These are phyloP conservation scores for Amanita fuliginea DNA, from an alignment of 768 basidiomycete genomes.

Conservation along the genomic window DNA sequence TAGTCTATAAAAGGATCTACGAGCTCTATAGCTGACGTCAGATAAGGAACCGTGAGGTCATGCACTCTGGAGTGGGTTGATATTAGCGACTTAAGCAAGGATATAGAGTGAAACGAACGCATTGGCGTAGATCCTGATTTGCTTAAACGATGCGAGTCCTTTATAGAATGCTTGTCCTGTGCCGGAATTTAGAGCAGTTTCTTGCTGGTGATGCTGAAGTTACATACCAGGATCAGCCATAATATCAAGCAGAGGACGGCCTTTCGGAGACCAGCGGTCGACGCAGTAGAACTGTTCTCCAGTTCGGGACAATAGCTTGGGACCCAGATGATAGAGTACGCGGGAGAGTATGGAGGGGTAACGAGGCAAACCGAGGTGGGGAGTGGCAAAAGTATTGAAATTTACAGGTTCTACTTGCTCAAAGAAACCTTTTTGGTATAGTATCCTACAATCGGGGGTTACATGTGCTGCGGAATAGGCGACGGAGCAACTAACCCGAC, in stretches of 20 bases:
- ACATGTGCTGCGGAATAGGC: constrained; percentile 27
- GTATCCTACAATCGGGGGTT: constrained; percentile 29
- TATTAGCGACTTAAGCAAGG: neutral
- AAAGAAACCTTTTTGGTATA: constrained; percentile 65
- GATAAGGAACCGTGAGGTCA: constrained; percentile 75
- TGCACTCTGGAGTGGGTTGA: constrained; percentile 34
- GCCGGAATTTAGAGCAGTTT: neutral
- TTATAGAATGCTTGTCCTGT: constrained; percentile 72
- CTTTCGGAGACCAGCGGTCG: constrained; percentile 63
- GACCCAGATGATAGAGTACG: constrained; percentile 45
- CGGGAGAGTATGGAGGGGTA: constrained; percentile 50
- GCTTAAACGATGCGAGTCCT: constrained; percentile 53
- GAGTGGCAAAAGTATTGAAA: constrained; percentile 78
- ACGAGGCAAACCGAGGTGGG: constrained; percentile 65
- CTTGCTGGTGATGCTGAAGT: constrained; percentile 5
- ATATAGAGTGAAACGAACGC: constrained; percentile 32
- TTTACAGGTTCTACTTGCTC: constrained; percentile 59
- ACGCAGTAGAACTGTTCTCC: constrained; percentile 69
- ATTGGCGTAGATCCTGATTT: constrained; percentile 74
- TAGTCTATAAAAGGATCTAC: constrained; percentile 56
- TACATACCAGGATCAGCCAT: constrained; percentile 68
- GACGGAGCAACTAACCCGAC: constrained; percentile 37
- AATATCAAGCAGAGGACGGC: constrained; percentile 58
- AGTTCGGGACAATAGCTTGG: constrained; percentile 63
- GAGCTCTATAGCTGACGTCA: constrained; percentile 63